A percentile compares a stretch with the other conserved stretches of the same genome.
Conservation (phyloP, 2,329 filamentous ascomycete genomes). For the Colletotrichum cereale region DNA sequence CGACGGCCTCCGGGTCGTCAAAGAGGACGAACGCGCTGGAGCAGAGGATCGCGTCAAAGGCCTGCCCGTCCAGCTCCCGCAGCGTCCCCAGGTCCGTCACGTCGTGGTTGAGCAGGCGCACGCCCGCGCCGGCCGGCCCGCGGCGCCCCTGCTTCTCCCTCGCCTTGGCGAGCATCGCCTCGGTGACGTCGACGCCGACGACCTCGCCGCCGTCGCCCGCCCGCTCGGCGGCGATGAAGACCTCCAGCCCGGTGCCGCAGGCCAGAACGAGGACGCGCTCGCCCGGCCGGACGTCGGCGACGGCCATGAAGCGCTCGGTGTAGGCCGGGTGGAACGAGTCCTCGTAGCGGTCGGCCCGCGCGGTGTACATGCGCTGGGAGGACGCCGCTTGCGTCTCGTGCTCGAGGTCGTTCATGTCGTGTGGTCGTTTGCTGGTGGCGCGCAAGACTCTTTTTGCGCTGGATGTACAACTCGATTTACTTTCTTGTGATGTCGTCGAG, state of each 20-base stretch:
- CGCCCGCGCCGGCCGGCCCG: conserved; percentile 25
- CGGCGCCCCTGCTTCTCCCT: conserved; percentile 44
- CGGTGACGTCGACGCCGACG: conserved; percentile 49
- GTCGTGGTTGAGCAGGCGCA: conserved; percentile 45
- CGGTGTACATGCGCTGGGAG: conserved; percentile 49
- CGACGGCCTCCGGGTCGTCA: conserved; percentile 43
- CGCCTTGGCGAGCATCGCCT: conserved; percentile 49
- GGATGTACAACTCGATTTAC: neutral
- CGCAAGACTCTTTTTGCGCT: neutral
- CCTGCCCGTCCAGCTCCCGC: conserved; percentile 40
- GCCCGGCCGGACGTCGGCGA: conserved; percentile 44
- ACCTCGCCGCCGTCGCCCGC: conserved; percentile 46
- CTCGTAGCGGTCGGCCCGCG: conserved; percentile 49
- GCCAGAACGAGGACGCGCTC: conserved; percentile 49
- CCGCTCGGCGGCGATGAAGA: conserved; percentile 46
- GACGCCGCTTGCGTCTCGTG: conserved; percentile 41
- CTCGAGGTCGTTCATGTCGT: conserved; percentile 36
- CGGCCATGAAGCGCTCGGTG: conserved; percentile 47
- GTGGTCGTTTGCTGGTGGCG: too few species aligned
- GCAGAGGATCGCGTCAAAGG: conserved; percentile 51
- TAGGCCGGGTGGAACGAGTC: conserved; percentile 51
- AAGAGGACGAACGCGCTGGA: conserved; percentile 52
- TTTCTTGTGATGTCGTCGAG: neutral
- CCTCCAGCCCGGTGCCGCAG: conserved; percentile 52
- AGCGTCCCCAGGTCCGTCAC: conserved; percentile 45